Conservation (phyloP, 805 yeast genomes). For the Phaffomyces opuntiae region DNA sequence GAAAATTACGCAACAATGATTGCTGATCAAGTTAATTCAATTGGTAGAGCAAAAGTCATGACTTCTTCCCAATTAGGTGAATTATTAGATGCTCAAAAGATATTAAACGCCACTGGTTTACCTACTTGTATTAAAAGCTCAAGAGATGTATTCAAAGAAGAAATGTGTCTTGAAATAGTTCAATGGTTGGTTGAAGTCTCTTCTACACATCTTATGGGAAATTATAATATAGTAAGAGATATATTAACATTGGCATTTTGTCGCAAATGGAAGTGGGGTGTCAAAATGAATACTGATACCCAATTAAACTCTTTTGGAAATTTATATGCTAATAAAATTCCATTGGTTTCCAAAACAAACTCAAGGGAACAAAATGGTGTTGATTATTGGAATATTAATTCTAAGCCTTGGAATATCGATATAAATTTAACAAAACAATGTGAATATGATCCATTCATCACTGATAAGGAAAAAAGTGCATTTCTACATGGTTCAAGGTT, state of each 20-base stretch:
- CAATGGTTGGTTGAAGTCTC: constrained; percentile 59
- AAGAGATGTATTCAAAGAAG: constrained; percentile 71
- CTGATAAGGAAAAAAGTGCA: background rate
- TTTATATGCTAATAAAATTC: constrained; percentile 13
- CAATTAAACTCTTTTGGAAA: constrained; percentile 3
- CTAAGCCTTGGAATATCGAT: constrained; percentile 42
- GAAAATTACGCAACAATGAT: constrained; percentile 67
- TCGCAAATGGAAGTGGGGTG: constrained; percentile 55
- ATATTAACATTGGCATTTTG: constrained; percentile 52
- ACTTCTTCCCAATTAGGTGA: constrained; percentile 45
- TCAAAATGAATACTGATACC: constrained; percentile 11
- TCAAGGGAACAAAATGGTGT: constrained; percentile 7
- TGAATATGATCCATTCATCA: constrained; percentile 28
- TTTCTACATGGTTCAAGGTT: constrained; percentile 34
- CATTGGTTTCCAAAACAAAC: constrained; percentile 4
- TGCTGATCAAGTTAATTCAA: constrained; percentile 49
- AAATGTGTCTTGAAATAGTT: constrained; percentile 67
- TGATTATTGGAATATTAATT: constrained; percentile 33
- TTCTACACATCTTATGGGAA: constrained; percentile 44
- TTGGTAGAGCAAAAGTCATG: constrained; percentile 66
- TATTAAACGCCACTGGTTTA: constrained; percentile 56
- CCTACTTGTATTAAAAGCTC: constrained; percentile 58
- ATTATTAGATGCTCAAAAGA: constrained; percentile 46
- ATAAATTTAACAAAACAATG: constrained; percentile 37
- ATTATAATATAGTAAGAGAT: constrained; percentile 40